These are phyloP conservation scores for Gyromitra esculenta DNA, from an alignment of 2,329 filamentous ascomycete species.

Conservation along the genomic window DNA sequence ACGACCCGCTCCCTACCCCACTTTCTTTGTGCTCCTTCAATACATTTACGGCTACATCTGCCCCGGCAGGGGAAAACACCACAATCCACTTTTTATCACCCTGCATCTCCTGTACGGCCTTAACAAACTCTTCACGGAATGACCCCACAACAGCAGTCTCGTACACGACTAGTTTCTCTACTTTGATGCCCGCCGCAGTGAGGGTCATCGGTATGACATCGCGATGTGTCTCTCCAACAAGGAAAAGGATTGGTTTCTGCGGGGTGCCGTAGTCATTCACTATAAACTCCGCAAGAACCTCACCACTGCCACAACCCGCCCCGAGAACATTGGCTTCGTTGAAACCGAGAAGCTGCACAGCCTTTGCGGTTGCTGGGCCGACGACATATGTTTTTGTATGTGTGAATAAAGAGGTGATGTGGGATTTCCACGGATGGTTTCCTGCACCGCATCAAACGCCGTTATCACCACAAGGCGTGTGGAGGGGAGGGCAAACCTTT, in stretches of 20 bases:
- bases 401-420: conserved; percentile 63
- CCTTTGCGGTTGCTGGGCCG: conserved; percentile 80
- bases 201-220: conserved; percentile 89
- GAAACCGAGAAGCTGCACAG: conserved; percentile 68
- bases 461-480: conserved; percentile 65
- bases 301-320: conserved; percentile 84
- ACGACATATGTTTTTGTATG: conserved; percentile 77
- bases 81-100: conserved; percentile 73
- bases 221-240: conserved; percentile 87
- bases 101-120: conserved; percentile 64
- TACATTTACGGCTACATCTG: conserved; percentile 69
- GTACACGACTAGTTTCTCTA: conserved; percentile 86
- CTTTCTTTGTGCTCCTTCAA: conserved; percentile 65
- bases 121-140: conserved; percentile 75
- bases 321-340: conserved; percentile 73
- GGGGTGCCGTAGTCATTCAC: conserved; percentile 75
- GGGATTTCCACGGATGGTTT: conserved; percentile 49
- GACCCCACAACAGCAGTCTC: conserved; percentile 82
- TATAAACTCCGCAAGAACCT: conserved; percentile 80
- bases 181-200: conserved; percentile 66
- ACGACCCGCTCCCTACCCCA: conserved; percentile 63
- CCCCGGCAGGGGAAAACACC: conserved; percentile 75
- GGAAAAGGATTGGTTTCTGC: conserved; percentile 74
- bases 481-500: conserved; percentile 63
- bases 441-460: conserved; percentile 53